Evolutionary conservation across 768 basidiomycete genomes (phyloP).

Genomic region (Suillus paluster): DNA sequence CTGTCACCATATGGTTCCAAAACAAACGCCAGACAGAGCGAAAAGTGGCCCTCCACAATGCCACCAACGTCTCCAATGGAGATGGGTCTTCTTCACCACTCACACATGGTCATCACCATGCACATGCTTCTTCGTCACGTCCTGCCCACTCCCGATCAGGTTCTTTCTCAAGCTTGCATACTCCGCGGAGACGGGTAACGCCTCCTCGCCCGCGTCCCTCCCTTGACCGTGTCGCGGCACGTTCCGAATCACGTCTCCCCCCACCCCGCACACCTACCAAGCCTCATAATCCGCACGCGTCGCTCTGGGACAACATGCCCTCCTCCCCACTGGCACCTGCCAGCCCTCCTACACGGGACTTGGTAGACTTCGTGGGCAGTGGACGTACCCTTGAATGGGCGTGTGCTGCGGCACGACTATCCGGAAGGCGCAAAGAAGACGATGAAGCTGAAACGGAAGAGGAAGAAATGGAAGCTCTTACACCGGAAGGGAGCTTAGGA

Average conservation of each 20-base stretch:
- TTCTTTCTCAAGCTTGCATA: slow-evolving; percentile 24
- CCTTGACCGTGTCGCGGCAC: slow-evolving; percentile 34
- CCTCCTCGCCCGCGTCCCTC: slow-evolving; percentile 36
- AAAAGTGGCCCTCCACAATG: slow-evolving; percentile 52
- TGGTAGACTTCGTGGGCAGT: slow-evolving; percentile 33
- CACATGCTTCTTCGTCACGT: slow-evolving; percentile 31
- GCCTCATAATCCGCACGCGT: slow-evolving; percentile 32
- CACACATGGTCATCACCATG: slow-evolving; percentile 24
- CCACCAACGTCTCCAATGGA: slow-evolving; percentile 20
- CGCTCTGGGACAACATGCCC: slow-evolving; percentile 39
- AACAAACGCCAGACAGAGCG: slow-evolving; percentile 51
- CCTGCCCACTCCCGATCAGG: slow-evolving; percentile 43
- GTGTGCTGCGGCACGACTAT: slow-evolving; percentile 49
- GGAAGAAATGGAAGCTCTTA: slow-evolving; percentile 67
- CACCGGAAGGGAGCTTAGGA: slow-evolving; percentile 59
- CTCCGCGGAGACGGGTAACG: slow-evolving; percentile 33
- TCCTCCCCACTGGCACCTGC: slow-evolving; percentile 49
- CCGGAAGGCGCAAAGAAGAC: slow-evolving; percentile 35
- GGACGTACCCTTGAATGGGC: slow-evolving; percentile 37
- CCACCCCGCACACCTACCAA: slow-evolving; percentile 34
- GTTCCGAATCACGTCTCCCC: slow-evolving; percentile 35
- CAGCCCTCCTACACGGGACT: slow-evolving; percentile 36
- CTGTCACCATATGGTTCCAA: slow-evolving; percentile 41
- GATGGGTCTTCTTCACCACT: slow-evolving; percentile 27
- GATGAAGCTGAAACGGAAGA: slow-evolving; percentile 59